These are phyloP conservation scores for Xerocomus alliaceus DNA, from an alignment of 1,284 basidiomycete genomes.

Conservation along the genomic window DNA sequence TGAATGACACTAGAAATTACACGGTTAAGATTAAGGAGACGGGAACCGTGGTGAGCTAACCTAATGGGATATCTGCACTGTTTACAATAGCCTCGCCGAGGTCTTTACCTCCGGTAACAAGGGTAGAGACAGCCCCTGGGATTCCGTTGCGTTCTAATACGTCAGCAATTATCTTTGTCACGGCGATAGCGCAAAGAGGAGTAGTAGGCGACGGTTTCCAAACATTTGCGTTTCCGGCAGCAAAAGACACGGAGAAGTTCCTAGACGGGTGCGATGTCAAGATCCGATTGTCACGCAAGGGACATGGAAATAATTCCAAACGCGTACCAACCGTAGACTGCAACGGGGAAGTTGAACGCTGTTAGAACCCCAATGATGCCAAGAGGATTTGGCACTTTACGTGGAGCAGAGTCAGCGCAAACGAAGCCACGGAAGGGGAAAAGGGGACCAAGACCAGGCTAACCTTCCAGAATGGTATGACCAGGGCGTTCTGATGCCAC, in stretches of 20 bases:
- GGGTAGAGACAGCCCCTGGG: slow-evolving; percentile 81
- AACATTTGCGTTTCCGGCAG: slow-evolving; percentile 90
- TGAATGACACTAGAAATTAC: slow-evolving; percentile 78
- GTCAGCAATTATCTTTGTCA: slow-evolving; percentile 81
- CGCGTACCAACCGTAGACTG: slow-evolving; percentile 82
- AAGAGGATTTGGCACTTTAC: slow-evolving; percentile 87
- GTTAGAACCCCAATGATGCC: slow-evolving; percentile 91
- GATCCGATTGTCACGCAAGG: slow-evolving; percentile 7
- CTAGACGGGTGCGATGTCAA: slow-evolving; percentile 46
- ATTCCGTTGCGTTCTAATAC: slow-evolving; percentile 85
- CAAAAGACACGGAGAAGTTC: slow-evolving; percentile 90
- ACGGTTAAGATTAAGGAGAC: slow-evolving; percentile 2
- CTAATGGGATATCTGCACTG: slow-evolving; percentile 76
- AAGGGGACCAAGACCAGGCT: slow-evolving; percentile 14
- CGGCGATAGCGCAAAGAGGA: slow-evolving; percentile 85
- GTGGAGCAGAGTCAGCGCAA: slow-evolving; percentile 10
- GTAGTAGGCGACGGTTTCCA: slow-evolving; percentile 96
- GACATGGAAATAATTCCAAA: neutral
- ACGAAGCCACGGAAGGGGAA: slow-evolving; percentile 13
- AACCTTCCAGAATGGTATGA: slow-evolving; percentile 88
- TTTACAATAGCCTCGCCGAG: slow-evolving; percentile 82
- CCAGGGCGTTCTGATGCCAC: slow-evolving; percentile 88
- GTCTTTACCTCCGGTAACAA: slow-evolving; percentile 85
- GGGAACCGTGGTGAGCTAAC: slow-evolving; percentile 44
- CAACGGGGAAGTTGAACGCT: slow-evolving; percentile 95